A percentile compares a stretch with the other conserved stretches of the same genome.
Evolutionary conservation across 139 green algal species (phyloP).

Genomic region (Chlorella vulgaris): DNA sequence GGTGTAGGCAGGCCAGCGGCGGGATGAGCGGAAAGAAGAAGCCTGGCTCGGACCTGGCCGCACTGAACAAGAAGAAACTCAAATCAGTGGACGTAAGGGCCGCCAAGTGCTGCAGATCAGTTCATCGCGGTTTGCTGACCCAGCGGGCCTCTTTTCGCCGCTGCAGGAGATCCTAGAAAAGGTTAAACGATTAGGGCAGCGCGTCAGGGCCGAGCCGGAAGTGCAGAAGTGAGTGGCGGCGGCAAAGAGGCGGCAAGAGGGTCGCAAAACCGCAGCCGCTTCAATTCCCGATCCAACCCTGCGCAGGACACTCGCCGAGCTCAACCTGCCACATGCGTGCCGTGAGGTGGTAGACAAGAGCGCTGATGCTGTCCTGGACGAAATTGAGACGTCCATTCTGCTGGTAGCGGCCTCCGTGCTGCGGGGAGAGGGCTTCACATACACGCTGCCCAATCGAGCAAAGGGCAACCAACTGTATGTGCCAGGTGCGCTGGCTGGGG

Average conservation of each 20-base stretch:
- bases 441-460: conserved; percentile 77
- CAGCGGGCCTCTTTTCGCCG: neutral
- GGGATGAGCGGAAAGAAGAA: neutral
- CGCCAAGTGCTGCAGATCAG: neutral
- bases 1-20: no score
- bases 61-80: neutral
- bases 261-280: neutral
- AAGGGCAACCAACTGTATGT: conserved; percentile 86
- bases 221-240: conserved; percentile 44
- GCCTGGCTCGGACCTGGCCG: neutral
- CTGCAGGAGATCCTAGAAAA: conserved; percentile 74
- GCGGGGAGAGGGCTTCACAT: conserved; percentile 44
- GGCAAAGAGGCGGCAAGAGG: neutral
- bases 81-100: neutral
- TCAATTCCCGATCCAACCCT: neutral
- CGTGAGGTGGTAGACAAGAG: conserved; percentile 84
- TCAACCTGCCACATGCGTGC: conserved; percentile 64
- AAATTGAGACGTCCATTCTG: conserved; percentile 80
- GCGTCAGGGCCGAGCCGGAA: conserved; percentile 49
- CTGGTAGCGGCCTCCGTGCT: conserved; percentile 70
- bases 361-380: conserved; percentile 73
- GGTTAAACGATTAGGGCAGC: conserved; percentile 60
- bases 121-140: neutral
- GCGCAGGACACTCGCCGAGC: conserved; percentile 59
- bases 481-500: conserved; percentile 23